phyloP scores from a whole-genome alignment of 2,329 filamentous ascomycete species.

The Clonostachys solani region DNA sequence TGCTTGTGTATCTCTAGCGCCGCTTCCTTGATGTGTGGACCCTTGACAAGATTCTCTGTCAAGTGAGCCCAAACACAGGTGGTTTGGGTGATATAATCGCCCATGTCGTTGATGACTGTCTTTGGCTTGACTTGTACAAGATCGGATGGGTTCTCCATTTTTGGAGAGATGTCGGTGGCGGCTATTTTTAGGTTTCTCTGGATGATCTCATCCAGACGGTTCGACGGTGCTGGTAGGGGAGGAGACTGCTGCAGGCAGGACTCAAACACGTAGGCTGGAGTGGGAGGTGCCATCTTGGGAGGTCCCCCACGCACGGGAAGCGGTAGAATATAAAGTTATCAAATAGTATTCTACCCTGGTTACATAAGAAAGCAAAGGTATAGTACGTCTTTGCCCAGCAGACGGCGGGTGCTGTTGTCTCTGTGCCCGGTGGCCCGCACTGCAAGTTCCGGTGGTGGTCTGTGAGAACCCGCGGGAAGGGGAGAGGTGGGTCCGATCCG shows the following conservation, averaged over 20 bases:
- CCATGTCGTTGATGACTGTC: constrained; percentile 24
- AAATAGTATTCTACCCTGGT: too few species aligned
- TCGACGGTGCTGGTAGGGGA: background rate
- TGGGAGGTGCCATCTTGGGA: constrained; percentile 13
- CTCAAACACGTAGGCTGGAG: constrained; percentile 19
- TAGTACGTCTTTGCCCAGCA: too few species aligned
- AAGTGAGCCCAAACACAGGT: constrained; percentile 23
- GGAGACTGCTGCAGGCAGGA: constrained; percentile 9
- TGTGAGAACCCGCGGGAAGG: too few species aligned
- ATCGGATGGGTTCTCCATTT: constrained; percentile 11
- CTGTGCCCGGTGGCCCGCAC: too few species aligned
- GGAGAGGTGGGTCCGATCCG: too few species aligned
- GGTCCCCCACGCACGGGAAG: too few species aligned
- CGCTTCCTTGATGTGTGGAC: constrained; percentile 22
- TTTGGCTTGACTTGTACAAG: constrained; percentile 6
- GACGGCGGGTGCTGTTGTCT: too few species aligned
- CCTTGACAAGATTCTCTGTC: constrained; percentile 24
- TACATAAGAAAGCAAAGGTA: too few species aligned
- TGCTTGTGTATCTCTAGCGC: constrained; percentile 18
- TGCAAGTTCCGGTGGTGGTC: too few species aligned
- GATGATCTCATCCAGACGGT: constrained; percentile 18
- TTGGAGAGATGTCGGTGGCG: constrained; percentile 7
- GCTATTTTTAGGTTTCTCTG: constrained; percentile 14
- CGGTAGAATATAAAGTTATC: too few species aligned
- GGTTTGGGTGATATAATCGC: constrained; percentile 27